phyloP scores from a whole-genome alignment of 176 grass and related monocot species.

The Tillandsia fasciculata region DNA sequence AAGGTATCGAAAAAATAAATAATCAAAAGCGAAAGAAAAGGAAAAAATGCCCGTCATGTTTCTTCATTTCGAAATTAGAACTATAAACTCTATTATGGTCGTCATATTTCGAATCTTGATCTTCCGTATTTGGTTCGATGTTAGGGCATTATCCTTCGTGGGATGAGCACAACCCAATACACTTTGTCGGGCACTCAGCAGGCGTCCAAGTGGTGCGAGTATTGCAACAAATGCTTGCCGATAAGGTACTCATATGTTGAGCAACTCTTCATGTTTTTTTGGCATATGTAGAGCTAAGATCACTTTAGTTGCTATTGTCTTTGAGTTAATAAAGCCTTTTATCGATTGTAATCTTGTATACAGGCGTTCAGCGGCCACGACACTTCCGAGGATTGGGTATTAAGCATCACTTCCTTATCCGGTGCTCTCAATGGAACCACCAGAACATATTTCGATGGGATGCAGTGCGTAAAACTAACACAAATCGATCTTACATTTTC shows the following conservation, averaged over 20 bases:
- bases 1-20: conserved; percentile 30
- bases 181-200: conserved; percentile 93
- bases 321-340: conserved; percentile 17
- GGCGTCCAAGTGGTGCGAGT: conserved; percentile 83
- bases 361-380: conserved; percentile 83
- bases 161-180: conserved; percentile 71
- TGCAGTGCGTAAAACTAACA: conserved; percentile 51
- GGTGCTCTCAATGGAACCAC: conserved; percentile 95
- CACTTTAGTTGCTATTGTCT: not conserved
- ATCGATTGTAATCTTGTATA: conserved; percentile 12
- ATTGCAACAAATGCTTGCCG: conserved; percentile 88
- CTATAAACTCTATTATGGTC: not conserved
- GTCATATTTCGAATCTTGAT: not conserved
- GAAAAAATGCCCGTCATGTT: not conserved
- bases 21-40: not conserved
- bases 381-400: conserved; percentile 84
- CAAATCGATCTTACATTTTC: conserved; percentile 5
- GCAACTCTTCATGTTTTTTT: too few relatives aligned
- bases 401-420: conserved; percentile 92
- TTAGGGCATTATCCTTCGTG: conserved; percentile 87
- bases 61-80: not conserved
- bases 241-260: conserved; percentile 48
- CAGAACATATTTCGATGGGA: conserved; percentile 93
- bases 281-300: not conserved
- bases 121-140: conserved; percentile 13